Percentiles rank a stretch among this genome's conserved stretches.
Conservation (phyloP, 208 protist species). For the Trypanosoma melophagium region DNA sequence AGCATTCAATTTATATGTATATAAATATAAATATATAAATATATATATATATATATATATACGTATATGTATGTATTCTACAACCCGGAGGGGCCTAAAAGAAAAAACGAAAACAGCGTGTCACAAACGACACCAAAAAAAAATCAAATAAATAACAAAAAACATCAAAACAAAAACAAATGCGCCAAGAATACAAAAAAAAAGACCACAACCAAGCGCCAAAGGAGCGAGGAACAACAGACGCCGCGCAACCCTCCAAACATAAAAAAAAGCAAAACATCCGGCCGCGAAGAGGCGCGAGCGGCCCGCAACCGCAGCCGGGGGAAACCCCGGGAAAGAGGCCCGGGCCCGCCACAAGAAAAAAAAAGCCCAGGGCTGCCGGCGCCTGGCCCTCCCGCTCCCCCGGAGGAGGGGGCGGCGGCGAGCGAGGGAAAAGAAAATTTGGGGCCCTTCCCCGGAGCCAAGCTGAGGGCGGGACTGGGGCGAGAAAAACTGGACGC, state of each 20-base stretch:
- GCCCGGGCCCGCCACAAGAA: no score
- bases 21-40: neutral
- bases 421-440: no score
- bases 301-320: neutral
- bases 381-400: no score
- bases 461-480: no score
- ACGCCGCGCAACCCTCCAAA: neutral
- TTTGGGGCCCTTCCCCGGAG: neutral
- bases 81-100: no score
- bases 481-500: neutral
- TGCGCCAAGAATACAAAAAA: no score
- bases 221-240: neutral
- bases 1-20: neutral
- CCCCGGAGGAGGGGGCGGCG: neutral
- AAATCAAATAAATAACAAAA: neutral
- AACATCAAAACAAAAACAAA: neutral
- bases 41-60: conserved; percentile 9
- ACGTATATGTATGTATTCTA: no score
- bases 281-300: neutral
- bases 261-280: neutral
- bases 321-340: neutral
- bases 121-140: conserved; percentile 16
- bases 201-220: neutral
- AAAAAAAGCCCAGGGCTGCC: no score
- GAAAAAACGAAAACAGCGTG: no score